phyloP scores from a whole-genome alignment of 2,329 filamentous ascomycete genomes.

The Calonectria pteridis region DNA sequence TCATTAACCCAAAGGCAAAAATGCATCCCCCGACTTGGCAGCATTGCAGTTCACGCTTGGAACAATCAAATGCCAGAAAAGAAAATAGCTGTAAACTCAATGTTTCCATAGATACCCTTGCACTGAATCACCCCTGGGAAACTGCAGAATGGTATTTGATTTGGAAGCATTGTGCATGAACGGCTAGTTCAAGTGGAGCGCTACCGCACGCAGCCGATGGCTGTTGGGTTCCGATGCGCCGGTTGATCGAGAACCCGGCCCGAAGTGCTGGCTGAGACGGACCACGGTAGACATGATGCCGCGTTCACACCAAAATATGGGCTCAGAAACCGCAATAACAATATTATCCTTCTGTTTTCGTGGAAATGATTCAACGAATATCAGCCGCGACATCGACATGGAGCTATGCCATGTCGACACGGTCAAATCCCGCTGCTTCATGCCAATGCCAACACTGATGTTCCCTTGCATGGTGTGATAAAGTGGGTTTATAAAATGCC shows the following conservation, averaged over 20 bases:
- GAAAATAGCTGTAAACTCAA: neutral
- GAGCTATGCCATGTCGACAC: neutral
- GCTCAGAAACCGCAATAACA: neutral
- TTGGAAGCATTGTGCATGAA: neutral
- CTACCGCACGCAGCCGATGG: neutral
- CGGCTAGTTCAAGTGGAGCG: neutral
- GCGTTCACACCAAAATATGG: neutral
- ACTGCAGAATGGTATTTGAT: neutral
- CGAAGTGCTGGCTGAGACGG: neutral
- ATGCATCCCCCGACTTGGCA: neutral
- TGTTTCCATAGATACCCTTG: neutral
- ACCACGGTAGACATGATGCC: neutral
- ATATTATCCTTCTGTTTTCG: neutral
- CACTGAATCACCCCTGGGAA: neutral
- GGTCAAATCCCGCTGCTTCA: neutral
- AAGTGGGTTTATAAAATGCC: no score
- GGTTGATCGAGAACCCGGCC: neutral
- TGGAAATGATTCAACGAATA: neutral
- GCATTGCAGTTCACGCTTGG: neutral
- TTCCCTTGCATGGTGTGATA: no score
- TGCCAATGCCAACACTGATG: no score
- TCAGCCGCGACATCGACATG: neutral
- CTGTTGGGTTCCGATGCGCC: neutral
- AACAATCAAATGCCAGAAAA: neutral
- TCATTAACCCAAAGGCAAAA: neutral